Evolutionary conservation across 2,329 filamentous ascomycete genomes (phyloP), one percentile per base, ranked within the genome.

Genomic region (Epichloe amarillans): DNA sequence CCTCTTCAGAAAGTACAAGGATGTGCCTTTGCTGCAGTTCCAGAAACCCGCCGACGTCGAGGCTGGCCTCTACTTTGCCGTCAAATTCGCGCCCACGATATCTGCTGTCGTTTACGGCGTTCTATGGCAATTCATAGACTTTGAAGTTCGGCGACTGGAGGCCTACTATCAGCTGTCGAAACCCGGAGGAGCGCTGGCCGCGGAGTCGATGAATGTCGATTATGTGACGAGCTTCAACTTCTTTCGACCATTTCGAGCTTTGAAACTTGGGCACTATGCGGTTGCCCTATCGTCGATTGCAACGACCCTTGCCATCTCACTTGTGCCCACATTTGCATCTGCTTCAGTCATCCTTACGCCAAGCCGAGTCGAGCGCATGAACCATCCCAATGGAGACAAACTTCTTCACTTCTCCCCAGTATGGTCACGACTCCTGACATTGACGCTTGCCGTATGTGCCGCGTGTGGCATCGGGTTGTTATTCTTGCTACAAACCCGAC

Each of bases 171-270:
- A 84, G 61, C 69, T 85, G 47, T 83, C 80, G 3, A 78, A 73
- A 54, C 68, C 73, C 3, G 72, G 72, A 3, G 82, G 82, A 14
- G 79, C 82, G 1, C 65, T 81, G 19, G 82, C 81, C 0, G 76
- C 75, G 39, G 76, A 80, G 60, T 85, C 81, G 0, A 76, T 88
- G 59, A 88, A 87, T 55, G 82, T 86, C 54, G 82, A 87, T 62
- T 88, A 88, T 53, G 73, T 86, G 43, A 86, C 83, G 5, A 75
- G 79, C 57, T 77, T 83, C 66, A 81, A 75, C 58, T 79, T 85
- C 58, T 65, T 83, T 39, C 74, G 82, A 2, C 84, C 84, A 0
- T 64, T 87, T 4, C 72, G 75, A 44, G 83, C 84, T 1, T 59
- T 86, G 3, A 71, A 70, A 53, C 74, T 78, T 55, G 73, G 72